Evolutionary conservation across 2,329 filamentous ascomycete species (phyloP).

Genomic region (Fusarium subtropicale): DNA sequence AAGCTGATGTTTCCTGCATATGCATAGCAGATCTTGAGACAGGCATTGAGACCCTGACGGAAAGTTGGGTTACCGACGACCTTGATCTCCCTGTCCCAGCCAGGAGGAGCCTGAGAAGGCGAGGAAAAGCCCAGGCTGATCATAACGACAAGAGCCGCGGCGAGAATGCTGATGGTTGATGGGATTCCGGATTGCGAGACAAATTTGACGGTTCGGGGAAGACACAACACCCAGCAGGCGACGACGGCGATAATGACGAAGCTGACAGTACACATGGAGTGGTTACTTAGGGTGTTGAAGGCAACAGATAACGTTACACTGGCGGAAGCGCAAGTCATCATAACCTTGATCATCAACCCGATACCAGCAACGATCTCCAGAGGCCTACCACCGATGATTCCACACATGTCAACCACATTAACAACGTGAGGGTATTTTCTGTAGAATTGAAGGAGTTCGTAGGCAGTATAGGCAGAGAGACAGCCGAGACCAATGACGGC

Average conservation of each 20-base stretch:
- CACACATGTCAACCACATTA: conserved; percentile 76
- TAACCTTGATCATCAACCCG: conserved; percentile 78
- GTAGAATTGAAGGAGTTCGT: conserved; percentile 70
- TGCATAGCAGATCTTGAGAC: conserved; percentile 48
- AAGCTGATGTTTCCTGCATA: conserved; percentile 49
- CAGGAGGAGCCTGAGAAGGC: conserved; percentile 40
- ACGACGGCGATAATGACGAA: conserved; percentile 72
- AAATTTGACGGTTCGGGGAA: conserved; percentile 71
- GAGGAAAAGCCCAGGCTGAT: conserved; percentile 44
- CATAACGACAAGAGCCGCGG: conserved; percentile 48
- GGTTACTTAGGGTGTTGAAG: conserved; percentile 72
- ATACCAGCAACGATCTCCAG: conserved; percentile 54
- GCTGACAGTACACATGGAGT: conserved; percentile 70
- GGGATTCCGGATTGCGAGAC: conserved; percentile 45
- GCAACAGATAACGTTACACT: conserved; percentile 73
- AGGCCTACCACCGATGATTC: conserved; percentile 56
- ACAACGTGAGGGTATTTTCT: conserved; percentile 74
- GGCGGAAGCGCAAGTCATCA: conserved; percentile 74
- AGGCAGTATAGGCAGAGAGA: conserved; percentile 69
- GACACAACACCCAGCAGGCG: conserved; percentile 69
- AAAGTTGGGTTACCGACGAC: conserved; percentile 43
- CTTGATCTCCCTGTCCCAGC: conserved; percentile 44
- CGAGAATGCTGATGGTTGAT: conserved; percentile 45
- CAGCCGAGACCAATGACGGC: conserved; percentile 73
- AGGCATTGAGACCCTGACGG: conserved; percentile 44